phyloP scores from a whole-genome alignment of 208 protist genomes.

The Trypanosoma boissoni region DNA sequence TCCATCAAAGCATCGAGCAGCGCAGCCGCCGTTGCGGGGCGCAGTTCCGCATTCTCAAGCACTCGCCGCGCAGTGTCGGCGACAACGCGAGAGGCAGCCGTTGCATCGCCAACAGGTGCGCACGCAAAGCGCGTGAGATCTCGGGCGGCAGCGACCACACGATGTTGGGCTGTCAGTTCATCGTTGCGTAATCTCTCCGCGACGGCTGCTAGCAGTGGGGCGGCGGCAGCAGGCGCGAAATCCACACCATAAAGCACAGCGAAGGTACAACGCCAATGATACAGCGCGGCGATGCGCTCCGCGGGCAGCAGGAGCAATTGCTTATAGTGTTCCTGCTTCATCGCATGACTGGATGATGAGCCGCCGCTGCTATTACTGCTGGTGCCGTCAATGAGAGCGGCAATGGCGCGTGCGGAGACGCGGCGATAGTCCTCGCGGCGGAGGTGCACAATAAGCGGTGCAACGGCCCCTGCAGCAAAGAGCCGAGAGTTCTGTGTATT shows the following conservation, averaged over 20 bases:
- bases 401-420: not conserved
- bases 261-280: slow-evolving; percentile 22
- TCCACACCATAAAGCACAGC: slow-evolving; percentile 19
- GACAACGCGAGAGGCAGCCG: not conserved
- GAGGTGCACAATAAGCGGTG: not conserved
- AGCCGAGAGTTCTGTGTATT: not conserved
- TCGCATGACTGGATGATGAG: too few relatives aligned
- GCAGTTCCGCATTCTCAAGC: not conserved
- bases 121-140: not conserved
- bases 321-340: too few relatives aligned
- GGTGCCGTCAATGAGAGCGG: not conserved
- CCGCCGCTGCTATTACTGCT: too few relatives aligned
- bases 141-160: not conserved
- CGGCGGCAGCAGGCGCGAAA: slow-evolving; percentile 16
- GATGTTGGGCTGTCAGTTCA: not conserved
- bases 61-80: not conserved
- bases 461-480: not conserved
- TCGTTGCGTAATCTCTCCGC: slow-evolving; percentile 10
- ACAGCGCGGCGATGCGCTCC: slow-evolving; percentile 23
- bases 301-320: slow-evolving; percentile 17
- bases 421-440: slow-evolving; percentile 12
- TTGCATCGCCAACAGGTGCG: not conserved
- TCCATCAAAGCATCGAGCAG: too few relatives aligned
- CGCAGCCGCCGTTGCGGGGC: not conserved
- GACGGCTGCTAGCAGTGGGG: slow-evolving; percentile 11